These are phyloP conservation scores for Gonapodya prolifera DNA, from an alignment of 192 early-diverging fungal genomes.

Conservation along the genomic window DNA sequence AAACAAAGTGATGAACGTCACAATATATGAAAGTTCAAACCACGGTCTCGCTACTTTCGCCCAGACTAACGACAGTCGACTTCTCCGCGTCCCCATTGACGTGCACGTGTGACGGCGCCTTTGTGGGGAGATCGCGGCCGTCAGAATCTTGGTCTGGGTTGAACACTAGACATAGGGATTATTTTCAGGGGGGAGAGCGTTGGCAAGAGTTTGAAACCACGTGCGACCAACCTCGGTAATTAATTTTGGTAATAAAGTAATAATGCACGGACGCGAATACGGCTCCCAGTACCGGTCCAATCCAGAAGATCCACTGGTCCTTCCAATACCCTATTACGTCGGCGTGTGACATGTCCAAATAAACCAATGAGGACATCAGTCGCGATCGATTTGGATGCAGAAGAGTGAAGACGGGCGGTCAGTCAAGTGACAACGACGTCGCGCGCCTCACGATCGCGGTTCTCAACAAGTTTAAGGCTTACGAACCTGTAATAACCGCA, in stretches of 20 bases:
- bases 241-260: not conserved
- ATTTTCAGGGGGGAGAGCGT: not conserved
- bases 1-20: no score
- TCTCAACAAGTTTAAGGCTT: not conserved
- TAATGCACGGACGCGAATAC: not conserved
- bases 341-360: no score
- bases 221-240: not conserved
- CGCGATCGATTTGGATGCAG: no score
- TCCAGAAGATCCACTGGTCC: slow-evolving; percentile 55
- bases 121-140: not conserved
- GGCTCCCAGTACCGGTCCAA: slow-evolving; percentile 30
- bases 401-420: no score
- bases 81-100: no score
- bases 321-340: not conserved
- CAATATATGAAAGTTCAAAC: no score
- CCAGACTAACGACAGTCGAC: no score
- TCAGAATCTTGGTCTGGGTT: not conserved
- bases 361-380: no score
- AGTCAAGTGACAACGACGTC: not conserved
- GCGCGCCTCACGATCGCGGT: not conserved
- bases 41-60: no score
- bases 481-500: slow-evolving; percentile 27
- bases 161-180: not conserved
- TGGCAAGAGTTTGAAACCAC: not conserved
- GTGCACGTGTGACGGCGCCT: no score